A percentile compares a stretch with the other conserved stretches of the same genome.
Evolutionary conservation across 2,329 filamentous ascomycete genomes (phyloP).

Genomic region (Penicillium brasilianum): DNA sequence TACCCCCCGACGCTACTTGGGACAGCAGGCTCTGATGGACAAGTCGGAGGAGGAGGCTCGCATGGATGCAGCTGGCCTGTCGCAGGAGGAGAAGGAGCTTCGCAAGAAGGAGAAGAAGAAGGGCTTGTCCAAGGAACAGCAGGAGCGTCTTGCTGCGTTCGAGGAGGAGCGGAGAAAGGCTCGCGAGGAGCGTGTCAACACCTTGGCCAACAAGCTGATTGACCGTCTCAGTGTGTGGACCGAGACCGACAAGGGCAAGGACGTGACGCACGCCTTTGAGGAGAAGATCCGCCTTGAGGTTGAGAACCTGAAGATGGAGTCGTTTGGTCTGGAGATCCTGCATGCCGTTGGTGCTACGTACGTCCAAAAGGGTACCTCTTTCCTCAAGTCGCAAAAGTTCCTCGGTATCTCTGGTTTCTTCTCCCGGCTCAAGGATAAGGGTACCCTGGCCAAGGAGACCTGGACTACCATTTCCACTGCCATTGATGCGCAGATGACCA

Average conservation of each 20-base stretch:
- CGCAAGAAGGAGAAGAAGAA: conserved; percentile 89
- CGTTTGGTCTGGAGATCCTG: conserved; percentile 92
- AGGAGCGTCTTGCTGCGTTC: conserved; percentile 85
- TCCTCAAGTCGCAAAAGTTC: conserved; percentile 95
- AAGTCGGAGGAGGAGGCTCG: conserved; percentile 78
- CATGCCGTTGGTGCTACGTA: conserved; percentile 95
- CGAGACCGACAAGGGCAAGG: conserved; percentile 86
- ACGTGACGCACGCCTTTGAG: conserved; percentile 87
- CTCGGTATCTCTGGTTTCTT: conserved; percentile 96
- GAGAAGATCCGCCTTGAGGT: conserved; percentile 94
- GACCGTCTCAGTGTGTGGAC: conserved; percentile 95
- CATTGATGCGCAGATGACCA: conserved; percentile 95
- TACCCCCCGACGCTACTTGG: conserved; percentile 62
- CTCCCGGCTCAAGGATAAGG: conserved; percentile 92
- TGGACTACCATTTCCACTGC: conserved; percentile 97
- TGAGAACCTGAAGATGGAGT: conserved; percentile 99
- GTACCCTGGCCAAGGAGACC: conserved; percentile 93
- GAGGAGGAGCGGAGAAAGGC: conserved; percentile 83
- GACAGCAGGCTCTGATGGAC: conserved; percentile 86
- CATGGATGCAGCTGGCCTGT: conserved; percentile 67
- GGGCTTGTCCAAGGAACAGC: conserved; percentile 86
- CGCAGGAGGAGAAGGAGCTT: conserved; percentile 74
- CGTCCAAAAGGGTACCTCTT: conserved; percentile 80
- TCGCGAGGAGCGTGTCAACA: conserved; percentile 88
- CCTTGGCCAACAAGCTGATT: conserved; percentile 79